Percentiles rank a stretch among this genome's conserved stretches.
phyloP scores from a whole-genome alignment of 2,329 filamentous ascomycete genomes.

The Niveomyces coronatus region DNA sequence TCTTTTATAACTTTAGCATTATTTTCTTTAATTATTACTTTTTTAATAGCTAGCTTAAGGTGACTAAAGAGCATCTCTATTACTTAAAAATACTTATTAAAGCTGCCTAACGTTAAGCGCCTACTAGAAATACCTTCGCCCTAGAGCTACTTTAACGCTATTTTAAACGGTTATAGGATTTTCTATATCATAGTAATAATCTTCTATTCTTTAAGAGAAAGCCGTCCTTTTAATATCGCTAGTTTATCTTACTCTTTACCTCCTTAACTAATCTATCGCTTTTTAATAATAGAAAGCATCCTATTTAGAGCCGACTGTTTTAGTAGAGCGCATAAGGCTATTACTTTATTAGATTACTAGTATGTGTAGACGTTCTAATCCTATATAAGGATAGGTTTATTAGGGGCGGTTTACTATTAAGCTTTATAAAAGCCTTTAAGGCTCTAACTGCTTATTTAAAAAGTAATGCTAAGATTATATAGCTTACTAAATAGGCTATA shows the following conservation, averaged over 20 bases:
- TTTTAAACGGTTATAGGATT: background rate
- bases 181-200: background rate
- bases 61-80: conserved; percentile 1
- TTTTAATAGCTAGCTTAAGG: background rate
- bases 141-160: background rate
- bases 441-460: background rate
- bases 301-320: background rate
- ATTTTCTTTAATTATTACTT: conserved; percentile 1
- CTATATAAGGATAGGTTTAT: conserved; percentile 1
- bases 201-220: conserved; percentile 1
- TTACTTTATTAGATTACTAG: conserved; percentile 1
- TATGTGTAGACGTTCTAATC: conserved; percentile 2
- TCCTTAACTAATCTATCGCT: background rate
- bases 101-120: conserved; percentile 1
- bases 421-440: conserved; percentile 1
- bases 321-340: conserved; percentile 1
- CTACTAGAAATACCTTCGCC: background rate
- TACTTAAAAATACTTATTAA: conserved; percentile 1
- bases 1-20: background rate
- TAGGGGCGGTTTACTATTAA: background rate
- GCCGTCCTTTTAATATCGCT: background rate
- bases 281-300: background rate
- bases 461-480: conserved; percentile 1
- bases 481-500: conserved; percentile 2
- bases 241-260: conserved; percentile 1